Evolutionary conservation across 2,329 filamentous ascomycete genomes (phyloP).

Genomic region (Meredithiella fracta): DNA sequence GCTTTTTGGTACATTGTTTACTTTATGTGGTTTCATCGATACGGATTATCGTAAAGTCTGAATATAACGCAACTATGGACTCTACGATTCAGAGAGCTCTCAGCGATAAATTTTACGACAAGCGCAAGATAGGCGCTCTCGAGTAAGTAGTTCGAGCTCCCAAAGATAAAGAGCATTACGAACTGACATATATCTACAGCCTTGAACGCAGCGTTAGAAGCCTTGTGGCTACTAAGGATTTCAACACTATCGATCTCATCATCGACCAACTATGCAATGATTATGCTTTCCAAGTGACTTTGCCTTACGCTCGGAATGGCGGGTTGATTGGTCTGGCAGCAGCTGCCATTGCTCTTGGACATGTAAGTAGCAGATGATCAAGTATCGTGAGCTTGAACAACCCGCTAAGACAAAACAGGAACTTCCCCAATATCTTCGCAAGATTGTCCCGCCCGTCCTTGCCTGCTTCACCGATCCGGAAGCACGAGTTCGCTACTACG

Average conservation of each 20-base stretch:
- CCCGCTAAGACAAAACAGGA: slow-evolving; percentile 32
- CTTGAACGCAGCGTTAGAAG: slow-evolving; percentile 85
- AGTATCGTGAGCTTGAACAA: not conserved
- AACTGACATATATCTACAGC: slow-evolving; percentile 29
- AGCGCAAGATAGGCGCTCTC: slow-evolving; percentile 86
- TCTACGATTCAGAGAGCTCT: slow-evolving; percentile 73
- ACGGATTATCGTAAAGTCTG: too few relatives aligned
- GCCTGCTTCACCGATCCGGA: slow-evolving; percentile 98
- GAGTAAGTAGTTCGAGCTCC: slow-evolving; percentile 46
- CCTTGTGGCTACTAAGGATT: slow-evolving; percentile 58
- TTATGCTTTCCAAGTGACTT: slow-evolving; percentile 92
- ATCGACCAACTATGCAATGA: slow-evolving; percentile 95
- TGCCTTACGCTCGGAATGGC: slow-evolving; percentile 90
- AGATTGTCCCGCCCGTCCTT: slow-evolving; percentile 89
- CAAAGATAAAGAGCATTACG: not conserved
- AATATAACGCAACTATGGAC: slow-evolving; percentile 47
- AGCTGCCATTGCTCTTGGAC: slow-evolving; percentile 83
- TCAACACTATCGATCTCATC: slow-evolving; percentile 66
- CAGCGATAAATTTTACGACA: slow-evolving; percentile 98
- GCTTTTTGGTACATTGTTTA: too few relatives aligned
- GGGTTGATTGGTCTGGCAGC: slow-evolving; percentile 90
- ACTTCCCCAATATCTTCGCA: slow-evolving; percentile 75
- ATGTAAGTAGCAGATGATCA: slow-evolving; percentile 40
- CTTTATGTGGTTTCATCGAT: too few relatives aligned
- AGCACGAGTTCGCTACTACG: slow-evolving; percentile 92